Evolutionary conservation across 257 asterid species (phyloP).

Genomic region (Penstemon newberryi): DNA sequence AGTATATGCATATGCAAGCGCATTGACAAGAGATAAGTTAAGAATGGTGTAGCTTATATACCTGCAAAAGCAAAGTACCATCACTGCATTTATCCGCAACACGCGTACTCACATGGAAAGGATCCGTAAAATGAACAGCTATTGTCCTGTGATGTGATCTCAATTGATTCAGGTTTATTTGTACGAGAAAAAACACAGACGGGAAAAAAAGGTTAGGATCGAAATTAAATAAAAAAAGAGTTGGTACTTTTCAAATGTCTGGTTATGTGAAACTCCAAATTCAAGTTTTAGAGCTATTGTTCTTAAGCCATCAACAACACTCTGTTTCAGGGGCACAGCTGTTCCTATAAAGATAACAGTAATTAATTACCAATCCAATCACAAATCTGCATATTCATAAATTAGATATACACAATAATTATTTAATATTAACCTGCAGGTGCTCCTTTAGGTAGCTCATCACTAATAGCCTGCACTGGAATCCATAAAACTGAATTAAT

Average conservation of each 20-base stretch:
- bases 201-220: conserved; percentile 9
- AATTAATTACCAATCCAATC: conserved; percentile 21
- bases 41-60: conserved; percentile 33
- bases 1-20: not conserved
- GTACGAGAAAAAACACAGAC: conserved; percentile 2
- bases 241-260: conserved; percentile 77
- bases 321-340: conserved; percentile 66
- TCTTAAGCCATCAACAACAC: conserved; percentile 89
- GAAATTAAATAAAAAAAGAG: conserved; percentile 25
- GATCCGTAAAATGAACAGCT: conserved; percentile 96
- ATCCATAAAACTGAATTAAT: conserved; percentile 82
- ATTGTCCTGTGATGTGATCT: conserved; percentile 61
- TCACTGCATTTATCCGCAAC: conserved; percentile 91
- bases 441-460: conserved; percentile 72
- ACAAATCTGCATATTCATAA: conserved; percentile 5
- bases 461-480: conserved; percentile 78
- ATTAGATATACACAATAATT: conserved; percentile 6
- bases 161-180: conserved; percentile 35
- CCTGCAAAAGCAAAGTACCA: conserved; percentile 97
- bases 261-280: conserved; percentile 91
- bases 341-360: conserved; percentile 50
- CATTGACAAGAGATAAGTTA: conserved; percentile 20
- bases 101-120: conserved; percentile 83
- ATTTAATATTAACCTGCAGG: conserved; percentile 66
- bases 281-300: conserved; percentile 96